Evolutionary conservation across 2,329 filamentous ascomycete species (phyloP).

Genomic region (Aspergillus texensis): DNA sequence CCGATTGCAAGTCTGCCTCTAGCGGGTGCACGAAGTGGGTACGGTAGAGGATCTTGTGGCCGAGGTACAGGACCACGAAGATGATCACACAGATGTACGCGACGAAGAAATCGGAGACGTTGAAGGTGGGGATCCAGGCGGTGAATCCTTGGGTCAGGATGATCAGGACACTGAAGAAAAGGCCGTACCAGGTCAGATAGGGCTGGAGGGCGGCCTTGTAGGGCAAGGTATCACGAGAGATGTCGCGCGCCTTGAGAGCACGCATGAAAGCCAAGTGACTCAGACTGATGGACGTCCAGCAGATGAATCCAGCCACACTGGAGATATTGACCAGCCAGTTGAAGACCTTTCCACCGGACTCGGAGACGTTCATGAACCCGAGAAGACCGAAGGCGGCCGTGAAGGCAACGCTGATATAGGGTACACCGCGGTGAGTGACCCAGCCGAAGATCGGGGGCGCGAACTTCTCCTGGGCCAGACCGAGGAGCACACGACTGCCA

Average conservation of each 20-base stretch:
- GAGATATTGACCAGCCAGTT: constrained; percentile 37
- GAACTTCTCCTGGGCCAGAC: constrained; percentile 54
- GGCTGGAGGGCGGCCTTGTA: constrained; percentile 65
- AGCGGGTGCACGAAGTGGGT: constrained; percentile 37
- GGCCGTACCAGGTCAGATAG: constrained; percentile 64
- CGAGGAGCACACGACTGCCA: constrained; percentile 68
- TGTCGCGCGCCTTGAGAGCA: constrained; percentile 57
- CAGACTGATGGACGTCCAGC: constrained; percentile 38
- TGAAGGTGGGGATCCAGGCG: constrained; percentile 63
- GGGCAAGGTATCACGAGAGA: constrained; percentile 60
- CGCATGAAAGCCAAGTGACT: constrained; percentile 68
- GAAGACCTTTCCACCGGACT: constrained; percentile 63
- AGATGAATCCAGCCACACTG: constrained; percentile 35
- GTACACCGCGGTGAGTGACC: constrained; percentile 44
- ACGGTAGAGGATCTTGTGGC: constrained; percentile 56
- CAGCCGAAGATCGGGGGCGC: constrained; percentile 45
- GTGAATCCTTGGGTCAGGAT: constrained; percentile 69
- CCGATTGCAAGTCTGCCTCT: constrained; percentile 48
- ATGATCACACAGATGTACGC: constrained; percentile 66
- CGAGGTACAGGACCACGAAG: constrained; percentile 60
- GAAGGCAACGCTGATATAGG: constrained; percentile 44
- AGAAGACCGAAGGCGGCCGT: constrained; percentile 60
- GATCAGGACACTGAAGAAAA: constrained; percentile 66
- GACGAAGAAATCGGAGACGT: constrained; percentile 62
- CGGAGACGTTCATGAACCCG: constrained; percentile 69